Evolutionary conservation across 805 yeast genomes (phyloP).

Genomic region (Candida suzukii): DNA sequence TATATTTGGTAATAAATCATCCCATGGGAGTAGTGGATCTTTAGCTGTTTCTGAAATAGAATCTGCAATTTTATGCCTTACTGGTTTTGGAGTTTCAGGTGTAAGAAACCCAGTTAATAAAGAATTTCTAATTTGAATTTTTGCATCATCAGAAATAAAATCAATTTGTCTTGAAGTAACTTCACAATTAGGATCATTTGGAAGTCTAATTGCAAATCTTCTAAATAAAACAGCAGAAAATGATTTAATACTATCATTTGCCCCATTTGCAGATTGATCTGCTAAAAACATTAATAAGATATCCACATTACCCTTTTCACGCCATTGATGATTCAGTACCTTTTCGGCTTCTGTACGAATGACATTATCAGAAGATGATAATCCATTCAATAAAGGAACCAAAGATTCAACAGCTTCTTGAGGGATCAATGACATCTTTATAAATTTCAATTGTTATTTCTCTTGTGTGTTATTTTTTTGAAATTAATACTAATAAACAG

Average conservation of each 20-base stretch:
- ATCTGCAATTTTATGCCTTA: conserved; percentile 89
- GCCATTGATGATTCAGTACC: conserved; percentile 70
- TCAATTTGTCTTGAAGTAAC: conserved; percentile 78
- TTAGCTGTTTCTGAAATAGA: conserved; percentile 90
- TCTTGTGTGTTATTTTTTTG: neutral
- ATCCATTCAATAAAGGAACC: conserved; percentile 50
- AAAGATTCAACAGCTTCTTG: conserved; percentile 52
- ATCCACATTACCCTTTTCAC: conserved; percentile 57
- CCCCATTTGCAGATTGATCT: conserved; percentile 63
- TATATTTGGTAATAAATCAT: conserved; percentile 67
- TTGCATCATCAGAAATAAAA: conserved; percentile 49
- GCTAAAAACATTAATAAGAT: conserved; percentile 71
- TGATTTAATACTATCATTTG: conserved; percentile 52
- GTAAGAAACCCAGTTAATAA: conserved; percentile 69
- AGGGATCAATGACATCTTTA: no score
- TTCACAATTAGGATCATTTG: conserved; percentile 51
- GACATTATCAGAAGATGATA: conserved; percentile 73
- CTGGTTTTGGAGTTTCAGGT: conserved; percentile 55
- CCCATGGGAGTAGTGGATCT: conserved; percentile 62
- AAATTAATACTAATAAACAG: no score
- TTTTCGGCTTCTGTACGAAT: conserved; percentile 73
- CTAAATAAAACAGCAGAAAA: conserved; percentile 87
- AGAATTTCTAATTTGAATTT: conserved; percentile 53
- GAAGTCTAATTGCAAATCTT: conserved; percentile 75
- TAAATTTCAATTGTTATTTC: neutral